Evolutionary conservation across 768 basidiomycete species (phyloP), one percentile per base, ranked within the genome.

Genomic region (Boletus fagicola): DNA sequence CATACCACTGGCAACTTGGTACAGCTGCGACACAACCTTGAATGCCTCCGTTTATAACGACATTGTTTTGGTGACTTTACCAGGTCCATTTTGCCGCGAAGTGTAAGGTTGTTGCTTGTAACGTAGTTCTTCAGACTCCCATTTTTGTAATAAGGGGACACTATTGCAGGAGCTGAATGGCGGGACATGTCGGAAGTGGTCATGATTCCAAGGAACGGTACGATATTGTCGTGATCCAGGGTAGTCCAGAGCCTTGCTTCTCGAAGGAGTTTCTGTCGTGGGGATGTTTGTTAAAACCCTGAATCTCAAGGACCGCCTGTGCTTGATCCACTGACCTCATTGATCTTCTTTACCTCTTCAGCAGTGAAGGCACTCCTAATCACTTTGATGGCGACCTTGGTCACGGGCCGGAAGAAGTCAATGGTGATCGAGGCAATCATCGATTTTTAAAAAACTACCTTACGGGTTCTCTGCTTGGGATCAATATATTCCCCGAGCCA

Each of bases 181-280:
- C 55, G 58, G 20, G 62, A 53, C 44, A 63, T 30, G 46, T 70
- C 65, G 22, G 62, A 54, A 31, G 59, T 53, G 11, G 52, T 54
- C 58, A 59, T 55, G 38, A 57, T 36, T 28, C 70, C 71, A 8
- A 68, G 53, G 28, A 73, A 69, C 6, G 61, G 67, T 16, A 61
- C 63, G 38, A 73, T 49, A 31, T 68, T 68, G 22, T 53, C 55
- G 26, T 72, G 65, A 22, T 50, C 30, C 43, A 71, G 39, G 2
- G 59, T 56, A 42, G 62, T 51, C 69, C 69, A 71, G 20, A 71
- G 59, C 40, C 64, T 66, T 42, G 60, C 69, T 59, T 70, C 68
- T 45, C 69, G 65, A 18, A 61, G 46, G 24, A 72, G 60, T 61
- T 68, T 68, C 71, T 72, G 49, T 24, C 15, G 33, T 24, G 20